Conservation (phyloP, 1,284 basidiomycete species). For the Malassezia pachydermatis region DNA sequence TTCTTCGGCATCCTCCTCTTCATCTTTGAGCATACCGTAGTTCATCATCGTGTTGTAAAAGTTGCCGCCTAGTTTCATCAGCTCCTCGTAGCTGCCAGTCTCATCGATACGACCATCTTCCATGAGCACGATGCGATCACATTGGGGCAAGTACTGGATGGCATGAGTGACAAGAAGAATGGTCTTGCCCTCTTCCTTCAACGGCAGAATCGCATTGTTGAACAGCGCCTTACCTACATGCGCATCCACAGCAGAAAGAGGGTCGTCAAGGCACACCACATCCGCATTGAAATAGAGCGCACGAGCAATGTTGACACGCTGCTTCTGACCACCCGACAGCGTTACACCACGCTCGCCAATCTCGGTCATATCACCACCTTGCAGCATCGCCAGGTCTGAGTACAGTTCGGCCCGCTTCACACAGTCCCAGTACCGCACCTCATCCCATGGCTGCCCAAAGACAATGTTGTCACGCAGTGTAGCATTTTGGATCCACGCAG, state of each 20-base stretch:
- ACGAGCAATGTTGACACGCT: conserved; percentile 62
- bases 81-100: conserved; percentile 57
- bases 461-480: conserved; percentile 55
- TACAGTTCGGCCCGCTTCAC: conserved; percentile 31
- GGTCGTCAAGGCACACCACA: conserved; percentile 61
- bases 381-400: conserved; percentile 61
- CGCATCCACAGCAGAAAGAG: conserved; percentile 56
- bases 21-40: conserved; percentile 10
- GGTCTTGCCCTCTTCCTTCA: conserved; percentile 27
- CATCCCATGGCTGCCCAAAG: conserved; percentile 51
- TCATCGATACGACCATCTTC: conserved; percentile 62
- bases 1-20: conserved; percentile 15
- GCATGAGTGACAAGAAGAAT: conserved; percentile 49
- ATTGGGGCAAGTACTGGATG: conserved; percentile 55
- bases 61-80: conserved; percentile 54
- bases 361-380: conserved; percentile 63
- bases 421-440: conserved; percentile 52
- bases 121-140: conserved; percentile 60
- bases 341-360: conserved; percentile 53
- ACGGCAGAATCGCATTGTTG: conserved; percentile 39
- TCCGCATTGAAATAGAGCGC: conserved; percentile 65
- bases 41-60: conserved; percentile 50
- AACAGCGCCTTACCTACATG: conserved; percentile 48
- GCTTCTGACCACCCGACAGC: conserved; percentile 57
- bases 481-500: conserved; percentile 79